Base-by-base conservation (phyloP, 106 monocot genomes). In the Dendrobium catenatum region DNA sequence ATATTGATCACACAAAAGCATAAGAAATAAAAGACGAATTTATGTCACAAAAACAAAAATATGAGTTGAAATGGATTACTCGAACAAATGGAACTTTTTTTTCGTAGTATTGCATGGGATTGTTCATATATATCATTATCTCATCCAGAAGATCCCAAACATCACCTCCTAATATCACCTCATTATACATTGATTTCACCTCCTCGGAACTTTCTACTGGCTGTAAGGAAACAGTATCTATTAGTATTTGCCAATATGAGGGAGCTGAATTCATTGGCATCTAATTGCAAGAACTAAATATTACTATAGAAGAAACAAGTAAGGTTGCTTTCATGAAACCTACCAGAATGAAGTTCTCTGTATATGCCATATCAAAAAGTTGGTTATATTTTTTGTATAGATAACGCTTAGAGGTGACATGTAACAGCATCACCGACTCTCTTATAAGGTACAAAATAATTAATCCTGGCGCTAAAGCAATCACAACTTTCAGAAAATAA, bases 101-200 rank as follows among this genome's bases (percentile, higher is more conserved):
- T 79, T 92, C 95, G 86, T 90, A 95, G 76, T 95, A 95, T 64
- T 87, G 92, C 92, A 95, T 87, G 24, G 95, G 95, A 85, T 95
- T 95, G 81, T 87, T 90, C 92, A 95, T 95, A 86, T 95, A 95
- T 70, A 95, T 95, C 95, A 95, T 95, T 51, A 95, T 81, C 78
- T 95, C 92, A 80, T 95, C 95, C 78, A 95, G 84, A 78, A 95
- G 90, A 86, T 95, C 95, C 95, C 95, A 95, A 70, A 92, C 95
- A 83, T 95, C 95, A 83, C 95, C 95, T 9, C 92, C 92, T 78
- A 95, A 82, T 24, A 95, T 81, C 46, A 95, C 95, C 81, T 95
- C 92, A 70, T 95, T 95, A 75, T 92, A 87, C 88, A 88, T 90
- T 72, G 92, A 82, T 80, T 87, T 90, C 55, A 83, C 72, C 48